Conservation (phyloP, 1,139 yeast genomes). For the Meyerozyma carpophila region DNA sequence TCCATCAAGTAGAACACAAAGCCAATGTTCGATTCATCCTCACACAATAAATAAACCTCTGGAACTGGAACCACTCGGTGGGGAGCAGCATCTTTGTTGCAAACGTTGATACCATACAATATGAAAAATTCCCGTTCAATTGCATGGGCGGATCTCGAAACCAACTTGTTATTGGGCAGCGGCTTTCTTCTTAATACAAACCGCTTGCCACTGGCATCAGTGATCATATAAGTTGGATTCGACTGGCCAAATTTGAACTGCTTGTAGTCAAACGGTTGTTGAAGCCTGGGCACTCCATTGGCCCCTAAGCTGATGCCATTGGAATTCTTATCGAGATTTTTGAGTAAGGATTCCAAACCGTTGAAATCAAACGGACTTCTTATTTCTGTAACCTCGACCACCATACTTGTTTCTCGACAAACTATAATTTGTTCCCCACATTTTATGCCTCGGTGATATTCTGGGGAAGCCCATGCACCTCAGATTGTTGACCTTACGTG, state of each 20-base stretch:
- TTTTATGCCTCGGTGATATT: neutral
- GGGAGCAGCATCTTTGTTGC: constrained; percentile 17
- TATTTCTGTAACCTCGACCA: constrained; percentile 6
- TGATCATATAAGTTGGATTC: constrained; percentile 56
- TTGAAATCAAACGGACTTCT: constrained; percentile 8
- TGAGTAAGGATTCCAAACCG: constrained; percentile 2
- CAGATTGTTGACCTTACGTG: neutral
- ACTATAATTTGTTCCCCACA: neutral
- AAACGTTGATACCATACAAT: constrained; percentile 39
- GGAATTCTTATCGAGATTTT: constrained; percentile 2
- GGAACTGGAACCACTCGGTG: constrained; percentile 44
- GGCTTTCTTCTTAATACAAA: constrained; percentile 61
- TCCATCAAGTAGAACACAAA: constrained; percentile 58
- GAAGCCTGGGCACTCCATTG: constrained; percentile 4
- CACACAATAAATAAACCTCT: constrained; percentile 42
- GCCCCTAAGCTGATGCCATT: constrained; percentile 3
- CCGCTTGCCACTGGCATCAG: constrained; percentile 34
- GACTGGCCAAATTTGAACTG: constrained; percentile 67
- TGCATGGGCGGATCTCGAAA: constrained; percentile 60
- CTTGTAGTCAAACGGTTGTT: constrained; percentile 23
- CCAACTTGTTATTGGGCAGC: constrained; percentile 45
- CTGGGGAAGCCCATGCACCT: neutral
- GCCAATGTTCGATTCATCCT: constrained; percentile 46
- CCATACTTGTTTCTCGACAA: neutral
- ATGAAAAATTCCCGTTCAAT: constrained; percentile 60